A percentile compares a stretch with the other conserved stretches of the same genome.
Evolutionary conservation across 2,329 filamentous ascomycete genomes (phyloP).

Genomic region (Alternaria hordeiaustralica): DNA sequence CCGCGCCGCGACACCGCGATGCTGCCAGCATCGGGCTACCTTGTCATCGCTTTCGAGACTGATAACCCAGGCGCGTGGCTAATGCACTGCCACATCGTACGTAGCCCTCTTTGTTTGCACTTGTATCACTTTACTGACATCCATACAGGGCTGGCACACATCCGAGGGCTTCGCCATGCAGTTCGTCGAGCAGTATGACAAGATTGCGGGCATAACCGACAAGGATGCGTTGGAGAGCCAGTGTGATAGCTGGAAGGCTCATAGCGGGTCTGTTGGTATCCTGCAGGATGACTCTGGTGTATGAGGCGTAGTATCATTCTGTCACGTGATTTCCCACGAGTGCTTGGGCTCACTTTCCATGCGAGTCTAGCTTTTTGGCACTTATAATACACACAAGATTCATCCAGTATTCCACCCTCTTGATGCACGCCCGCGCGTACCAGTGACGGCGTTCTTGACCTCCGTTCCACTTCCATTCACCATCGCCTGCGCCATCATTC

Average conservation of each 20-base stretch:
- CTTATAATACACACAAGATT: not conserved
- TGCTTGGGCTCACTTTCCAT: not conserved
- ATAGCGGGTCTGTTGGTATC: slow-evolving; percentile 12
- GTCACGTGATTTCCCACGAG: not conserved
- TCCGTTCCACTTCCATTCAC: not conserved
- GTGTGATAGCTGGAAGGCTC: slow-evolving; percentile 24
- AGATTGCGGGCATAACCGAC: slow-evolving; percentile 32
- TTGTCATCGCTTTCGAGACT: slow-evolving; percentile 45
- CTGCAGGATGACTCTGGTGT: slow-evolving; percentile 40
- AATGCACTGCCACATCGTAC: slow-evolving; percentile 47
- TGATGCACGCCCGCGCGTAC: not conserved
- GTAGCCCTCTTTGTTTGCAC: not conserved
- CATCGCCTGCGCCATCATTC: not conserved
- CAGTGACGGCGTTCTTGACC: not conserved
- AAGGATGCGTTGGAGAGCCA: slow-evolving; percentile 3
- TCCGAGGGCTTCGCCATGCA: slow-evolving; percentile 43
- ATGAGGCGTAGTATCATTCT: not conserved
- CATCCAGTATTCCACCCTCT: not conserved
- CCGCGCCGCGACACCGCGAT: slow-evolving; percentile 43
- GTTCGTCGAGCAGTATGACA: slow-evolving; percentile 37
- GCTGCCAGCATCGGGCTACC: slow-evolving; percentile 38
- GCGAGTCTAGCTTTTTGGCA: not conserved
- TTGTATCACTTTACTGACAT: not conserved
- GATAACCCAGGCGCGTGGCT: slow-evolving; percentile 49
- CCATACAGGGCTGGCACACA: slow-evolving; percentile 38